phyloP scores from a whole-genome alignment of 495 filamentous ascomycete species.

The Xylaria castorea region DNA sequence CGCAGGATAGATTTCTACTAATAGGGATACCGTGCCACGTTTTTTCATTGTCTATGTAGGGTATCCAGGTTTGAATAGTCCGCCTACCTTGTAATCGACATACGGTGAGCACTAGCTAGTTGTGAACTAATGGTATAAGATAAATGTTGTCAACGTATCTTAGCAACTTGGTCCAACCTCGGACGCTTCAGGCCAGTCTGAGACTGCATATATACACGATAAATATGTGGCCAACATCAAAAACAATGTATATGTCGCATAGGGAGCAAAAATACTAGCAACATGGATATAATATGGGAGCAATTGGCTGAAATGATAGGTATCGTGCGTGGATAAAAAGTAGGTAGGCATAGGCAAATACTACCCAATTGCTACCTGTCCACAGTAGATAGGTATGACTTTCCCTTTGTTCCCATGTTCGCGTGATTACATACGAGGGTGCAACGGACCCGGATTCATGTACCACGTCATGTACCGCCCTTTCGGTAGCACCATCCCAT shows the following conservation, averaged over 20 bases:
- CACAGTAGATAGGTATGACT: background rate
- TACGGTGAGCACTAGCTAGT: background rate
- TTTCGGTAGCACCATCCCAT: background rate
- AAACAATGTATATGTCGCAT: background rate
- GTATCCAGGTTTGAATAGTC: background rate
- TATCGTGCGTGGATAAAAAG: slow-evolving; percentile 1
- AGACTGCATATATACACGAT: background rate
- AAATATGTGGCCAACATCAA: background rate
- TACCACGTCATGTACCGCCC: background rate
- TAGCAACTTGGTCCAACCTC: slow-evolving; percentile 1
- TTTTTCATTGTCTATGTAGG: background rate
- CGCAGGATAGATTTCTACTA: background rate
- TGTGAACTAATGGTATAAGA: background rate
- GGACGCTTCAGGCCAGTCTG: background rate
- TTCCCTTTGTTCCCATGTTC: slow-evolving; percentile 8
- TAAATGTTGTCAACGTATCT: background rate
- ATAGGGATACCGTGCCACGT: background rate
- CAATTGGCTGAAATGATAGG: background rate
- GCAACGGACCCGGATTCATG: background rate
- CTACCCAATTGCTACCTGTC: background rate
- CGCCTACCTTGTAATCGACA: background rate
- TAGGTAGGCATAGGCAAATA: slow-evolving; percentile 9
- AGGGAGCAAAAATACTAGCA: background rate
- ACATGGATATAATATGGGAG: background rate
- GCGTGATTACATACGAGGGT: slow-evolving; percentile 2